Evolutionary conservation across 2,329 filamentous ascomycete genomes (phyloP).

Genomic region (Aureobasidium sp.): DNA sequence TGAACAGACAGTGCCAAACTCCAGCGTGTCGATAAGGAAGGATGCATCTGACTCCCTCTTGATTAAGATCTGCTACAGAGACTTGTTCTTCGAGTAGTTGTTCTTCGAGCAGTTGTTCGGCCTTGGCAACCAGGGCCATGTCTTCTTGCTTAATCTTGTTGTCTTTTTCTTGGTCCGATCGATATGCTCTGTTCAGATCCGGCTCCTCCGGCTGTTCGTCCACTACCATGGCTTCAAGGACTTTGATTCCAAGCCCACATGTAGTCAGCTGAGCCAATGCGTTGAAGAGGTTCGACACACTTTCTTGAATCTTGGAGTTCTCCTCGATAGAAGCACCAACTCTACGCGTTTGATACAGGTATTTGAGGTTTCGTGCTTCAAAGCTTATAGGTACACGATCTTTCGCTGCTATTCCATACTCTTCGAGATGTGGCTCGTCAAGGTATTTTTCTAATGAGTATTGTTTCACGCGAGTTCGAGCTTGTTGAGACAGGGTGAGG

Average conservation of each 20-base stretch:
- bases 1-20: background rate
- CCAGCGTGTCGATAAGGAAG: conserved; percentile 2
- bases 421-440: background rate
- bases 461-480: too few relatives aligned
- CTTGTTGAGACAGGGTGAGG: too few relatives aligned
- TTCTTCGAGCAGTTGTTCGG: background rate
- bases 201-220: background rate
- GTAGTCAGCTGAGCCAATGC: background rate
- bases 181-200: background rate
- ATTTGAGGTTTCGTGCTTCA: background rate
- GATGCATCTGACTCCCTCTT: background rate
- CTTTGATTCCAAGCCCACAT: background rate
- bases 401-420: background rate
- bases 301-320: background rate
- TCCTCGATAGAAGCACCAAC: background rate
- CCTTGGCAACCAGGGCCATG: background rate
- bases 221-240: background rate
- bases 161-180: background rate
- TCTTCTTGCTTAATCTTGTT: background rate
- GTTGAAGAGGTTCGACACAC: background rate
- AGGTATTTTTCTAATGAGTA: too few relatives aligned
- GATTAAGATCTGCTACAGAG: background rate
- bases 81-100: background rate
- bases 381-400: background rate
- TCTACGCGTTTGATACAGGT: background rate